Percentiles rank a stretch among this genome's conserved stretches.
These are phyloP conservation scores for Pilaira anomala DNA, from an alignment of 192 early-diverging fungal species.

Conservation along the genomic window DNA sequence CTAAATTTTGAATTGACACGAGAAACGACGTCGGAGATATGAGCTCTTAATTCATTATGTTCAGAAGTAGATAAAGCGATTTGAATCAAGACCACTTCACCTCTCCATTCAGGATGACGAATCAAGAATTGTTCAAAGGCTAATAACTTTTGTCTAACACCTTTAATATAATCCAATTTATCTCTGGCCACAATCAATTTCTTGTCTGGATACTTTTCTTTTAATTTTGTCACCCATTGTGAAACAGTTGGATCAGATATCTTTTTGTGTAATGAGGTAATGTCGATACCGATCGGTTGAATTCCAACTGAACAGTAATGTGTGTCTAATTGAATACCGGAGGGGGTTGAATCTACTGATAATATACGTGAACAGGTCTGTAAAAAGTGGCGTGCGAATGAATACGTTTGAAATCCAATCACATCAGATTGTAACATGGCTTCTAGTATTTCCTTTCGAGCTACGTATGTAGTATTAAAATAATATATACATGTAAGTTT, in stretches of 20 bases:
- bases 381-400: conserved; percentile 89
- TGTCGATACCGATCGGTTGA: conserved; percentile 92
- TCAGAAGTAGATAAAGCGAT: conserved; percentile 90
- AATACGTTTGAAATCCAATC: conserved; percentile 93
- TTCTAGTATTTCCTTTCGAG: conserved; percentile 80
- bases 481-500: not conserved
- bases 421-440: conserved; percentile 88
- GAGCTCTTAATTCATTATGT: conserved; percentile 82
- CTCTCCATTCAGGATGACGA: conserved; percentile 86
- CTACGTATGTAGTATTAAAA: too few species aligned
- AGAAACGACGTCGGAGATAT: conserved; percentile 87
- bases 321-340: conserved; percentile 75
- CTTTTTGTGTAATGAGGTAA: conserved; percentile 68
- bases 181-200: conserved; percentile 92
- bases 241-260: conserved; percentile 64
- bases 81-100: conserved; percentile 91
- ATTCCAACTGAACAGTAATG: conserved; percentile 83
- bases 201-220: conserved; percentile 88
- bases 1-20: conserved; percentile 92
- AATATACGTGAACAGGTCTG: conserved; percentile 86
- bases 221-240: conserved; percentile 74
- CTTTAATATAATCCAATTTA: conserved; percentile 95
- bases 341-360: conserved; percentile 83
- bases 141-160: conserved; percentile 90
- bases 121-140: conserved; percentile 89